These are phyloP conservation scores for Lichtheimia hyalospora DNA, from an alignment of 371 early-diverging fungal species.

Conservation along the genomic window DNA sequence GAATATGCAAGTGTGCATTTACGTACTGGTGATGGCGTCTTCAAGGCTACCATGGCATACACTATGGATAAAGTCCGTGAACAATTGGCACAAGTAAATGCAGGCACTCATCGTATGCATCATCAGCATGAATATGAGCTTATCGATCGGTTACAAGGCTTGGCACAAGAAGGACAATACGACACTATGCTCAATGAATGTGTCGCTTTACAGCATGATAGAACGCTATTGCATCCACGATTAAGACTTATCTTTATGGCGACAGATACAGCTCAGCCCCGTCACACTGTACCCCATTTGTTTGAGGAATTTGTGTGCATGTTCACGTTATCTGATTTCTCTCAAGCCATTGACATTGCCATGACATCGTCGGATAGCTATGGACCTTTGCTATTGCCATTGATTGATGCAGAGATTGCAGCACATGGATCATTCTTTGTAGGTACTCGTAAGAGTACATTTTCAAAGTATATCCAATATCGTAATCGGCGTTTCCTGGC, in stretches of 20 bases:
- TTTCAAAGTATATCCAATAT: conserved; percentile 43
- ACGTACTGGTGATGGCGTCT: conserved; percentile 52
- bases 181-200: conserved; percentile 1
- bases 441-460: conserved; percentile 47
- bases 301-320: conserved; percentile 51
- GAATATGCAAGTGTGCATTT: conserved; percentile 46
- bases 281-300: conserved; percentile 30
- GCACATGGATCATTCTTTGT: conserved; percentile 40
- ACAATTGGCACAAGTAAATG: conserved; percentile 18
- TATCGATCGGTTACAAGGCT: background rate
- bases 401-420: conserved; percentile 50
- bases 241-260: conserved; percentile 54
- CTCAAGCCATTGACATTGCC: conserved; percentile 26
- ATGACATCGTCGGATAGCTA: conserved; percentile 6
- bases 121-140: conserved; percentile 4
- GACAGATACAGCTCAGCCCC: conserved; percentile 55
- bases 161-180: background rate
- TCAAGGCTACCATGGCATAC: conserved; percentile 22
- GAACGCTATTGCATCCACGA: conserved; percentile 20
- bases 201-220: conserved; percentile 2
- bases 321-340: conserved; percentile 55
- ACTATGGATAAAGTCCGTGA: conserved; percentile 29
- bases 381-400: conserved; percentile 25
- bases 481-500: conserved; percentile 25
- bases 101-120: conserved; percentile 1